Evolutionary conservation across 1,284 basidiomycete genomes (phyloP), one percentile per base, ranked within the genome.

Genomic region (Ceratobasidium sp.): DNA sequence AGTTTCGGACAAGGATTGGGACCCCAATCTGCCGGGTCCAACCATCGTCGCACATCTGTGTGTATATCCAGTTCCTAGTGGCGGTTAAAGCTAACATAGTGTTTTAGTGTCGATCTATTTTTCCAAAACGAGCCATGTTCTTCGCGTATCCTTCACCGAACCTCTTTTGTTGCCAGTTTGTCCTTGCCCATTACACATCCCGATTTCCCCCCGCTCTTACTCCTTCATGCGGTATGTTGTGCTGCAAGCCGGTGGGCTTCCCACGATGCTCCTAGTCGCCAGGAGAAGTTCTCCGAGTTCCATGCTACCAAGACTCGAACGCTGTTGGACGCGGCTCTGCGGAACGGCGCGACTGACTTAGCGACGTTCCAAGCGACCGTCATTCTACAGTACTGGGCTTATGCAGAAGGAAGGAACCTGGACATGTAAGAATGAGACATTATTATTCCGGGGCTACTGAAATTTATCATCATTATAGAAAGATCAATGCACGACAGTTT

Each of bases 171-270:
- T 34, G 82, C 87, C 31, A 87, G 89, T 7, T 82, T 94, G 83
- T 84, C 85, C 72, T 80, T 92, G 57, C 86, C 90, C 71, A 91
- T 92, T 2, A 84, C 85, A 72, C 89, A 92, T 75, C 83, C 86
- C 12, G 83, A 83, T 32, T 94, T 94, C 75, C 92, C 92, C 40
- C 92, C 93, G 79, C 84, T 87, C 17, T 88, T 90, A 1, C 84
- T 94, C 69, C 79, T 94, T 49, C 92, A 94, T 78, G 90, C 91
- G 71, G 93, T 94, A 69, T 93, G 92, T 75, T 90, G 92, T n/a
- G 87, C 87, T 49, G 88, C 91, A 17, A 92, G 91, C 38, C 85
- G 91, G 31, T 92, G 91, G 88, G 86, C 89, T 35, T 85, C 90
- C 2, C 86, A 86, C 62, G 85, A 86, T 73, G 70, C 56, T 72